A percentile compares a stretch with the other conserved stretches of the same genome.
Evolutionary conservation across 345 rosid genomes (phyloP).

Genomic region (Salix arbutifolia): DNA sequence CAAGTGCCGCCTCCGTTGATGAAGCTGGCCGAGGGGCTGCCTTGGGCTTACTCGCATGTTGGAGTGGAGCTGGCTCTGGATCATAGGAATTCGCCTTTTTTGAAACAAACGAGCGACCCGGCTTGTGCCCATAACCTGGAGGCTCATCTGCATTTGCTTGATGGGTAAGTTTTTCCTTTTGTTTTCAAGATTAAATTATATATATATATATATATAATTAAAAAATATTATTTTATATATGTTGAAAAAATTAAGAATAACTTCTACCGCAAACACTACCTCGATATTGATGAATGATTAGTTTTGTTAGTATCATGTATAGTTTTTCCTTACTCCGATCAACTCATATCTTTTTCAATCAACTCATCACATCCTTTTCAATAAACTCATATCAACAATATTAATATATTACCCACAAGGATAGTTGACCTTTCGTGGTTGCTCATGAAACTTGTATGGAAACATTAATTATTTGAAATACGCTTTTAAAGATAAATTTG

Average conservation of each 20-base stretch:
- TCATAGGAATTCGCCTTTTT: slow-evolving; percentile 65
- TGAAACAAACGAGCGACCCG: slow-evolving; percentile 47
- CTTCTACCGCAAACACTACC: too few relatives aligned
- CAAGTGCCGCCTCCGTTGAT: slow-evolving; percentile 33
- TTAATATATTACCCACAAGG: background rate
- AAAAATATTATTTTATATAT: too few relatives aligned
- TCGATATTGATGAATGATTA: too few relatives aligned
- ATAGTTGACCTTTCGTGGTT: background rate
- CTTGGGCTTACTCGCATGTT: slow-evolving; percentile 78
- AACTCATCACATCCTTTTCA: background rate
- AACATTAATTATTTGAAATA: background rate
- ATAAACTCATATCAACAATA: background rate
- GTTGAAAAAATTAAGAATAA: too few relatives aligned
- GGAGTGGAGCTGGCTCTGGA: slow-evolving; percentile 69
- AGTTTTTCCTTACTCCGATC: background rate
- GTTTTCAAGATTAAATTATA: background rate
- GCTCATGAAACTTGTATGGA: background rate
- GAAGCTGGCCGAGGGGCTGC: slow-evolving; percentile 52
- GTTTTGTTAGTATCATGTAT: too few relatives aligned
- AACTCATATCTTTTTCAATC: background rate
- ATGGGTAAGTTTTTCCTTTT: slow-evolving; percentile 52
- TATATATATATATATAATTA: too few relatives aligned
- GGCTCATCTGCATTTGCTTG: slow-evolving; percentile 71
- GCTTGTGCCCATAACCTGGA: slow-evolving; percentile 68
- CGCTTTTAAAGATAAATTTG: too few relatives aligned